Conservation (phyloP, 139 green algal genomes). For the Helicosporidium sp. region DNA sequence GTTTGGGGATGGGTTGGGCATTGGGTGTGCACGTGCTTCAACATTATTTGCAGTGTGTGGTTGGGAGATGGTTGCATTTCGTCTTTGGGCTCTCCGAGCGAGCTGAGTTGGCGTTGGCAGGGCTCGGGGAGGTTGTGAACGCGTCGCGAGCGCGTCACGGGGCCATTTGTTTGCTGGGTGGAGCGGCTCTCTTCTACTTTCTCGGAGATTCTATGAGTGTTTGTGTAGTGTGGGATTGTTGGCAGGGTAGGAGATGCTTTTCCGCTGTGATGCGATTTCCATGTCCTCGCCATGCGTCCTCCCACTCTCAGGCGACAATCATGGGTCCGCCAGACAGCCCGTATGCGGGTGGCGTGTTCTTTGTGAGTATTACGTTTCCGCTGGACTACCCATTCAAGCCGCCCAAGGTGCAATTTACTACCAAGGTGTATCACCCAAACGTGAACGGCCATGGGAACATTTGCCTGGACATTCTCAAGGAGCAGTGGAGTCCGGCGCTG, state of each 20-base stretch:
- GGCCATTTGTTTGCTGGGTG: no score
- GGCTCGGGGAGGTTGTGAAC: no score
- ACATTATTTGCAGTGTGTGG: no score
- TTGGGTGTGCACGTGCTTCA: no score
- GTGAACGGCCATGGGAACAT: slow-evolving; percentile 91
- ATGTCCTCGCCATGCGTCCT: background rate
- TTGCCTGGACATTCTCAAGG: slow-evolving; percentile 96
- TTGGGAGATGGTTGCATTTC: no score
- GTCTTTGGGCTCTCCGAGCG: no score
- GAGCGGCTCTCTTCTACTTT: no score
- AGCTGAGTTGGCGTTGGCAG: no score
- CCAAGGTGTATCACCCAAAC: slow-evolving; percentile 98
- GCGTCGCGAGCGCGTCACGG: no score
- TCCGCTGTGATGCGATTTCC: background rate
- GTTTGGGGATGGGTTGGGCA: no score
- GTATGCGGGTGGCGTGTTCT: slow-evolving; percentile 86
- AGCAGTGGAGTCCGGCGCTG: slow-evolving; percentile 90
- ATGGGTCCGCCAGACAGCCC: slow-evolving; percentile 68
- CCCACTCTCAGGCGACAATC: slow-evolving; percentile 38
- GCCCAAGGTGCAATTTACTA: slow-evolving; percentile 83
- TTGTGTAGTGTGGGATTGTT: background rate
- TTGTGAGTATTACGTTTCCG: slow-evolving; percentile 88
- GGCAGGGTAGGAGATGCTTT: background rate
- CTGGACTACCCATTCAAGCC: slow-evolving; percentile 94
- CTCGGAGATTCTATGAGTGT: background rate